Conservation (phyloP, 2,329 filamentous ascomycete genomes). For the Furcasterigmium furcatum region DNA sequence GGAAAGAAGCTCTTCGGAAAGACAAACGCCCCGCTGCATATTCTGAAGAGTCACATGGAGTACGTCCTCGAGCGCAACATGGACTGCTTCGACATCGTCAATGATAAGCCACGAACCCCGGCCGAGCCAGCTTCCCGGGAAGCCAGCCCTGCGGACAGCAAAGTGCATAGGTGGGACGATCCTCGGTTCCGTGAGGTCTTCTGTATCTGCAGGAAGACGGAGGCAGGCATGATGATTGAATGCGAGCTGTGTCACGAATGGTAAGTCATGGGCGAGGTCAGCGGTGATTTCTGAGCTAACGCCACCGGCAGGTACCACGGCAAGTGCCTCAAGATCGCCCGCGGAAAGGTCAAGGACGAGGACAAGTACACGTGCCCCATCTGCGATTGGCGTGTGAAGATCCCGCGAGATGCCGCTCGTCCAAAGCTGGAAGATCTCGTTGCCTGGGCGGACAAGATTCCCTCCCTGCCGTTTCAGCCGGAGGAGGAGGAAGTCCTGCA, state of each 20-base stretch:
- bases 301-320: slow-evolving; percentile 75
- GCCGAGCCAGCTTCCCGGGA: slow-evolving; percentile 91
- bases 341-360: slow-evolving; percentile 96
- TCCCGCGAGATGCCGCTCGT: slow-evolving; percentile 90
- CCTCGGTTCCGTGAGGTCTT: slow-evolving; percentile 76
- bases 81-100: slow-evolving; percentile 83
- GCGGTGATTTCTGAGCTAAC: neutral
- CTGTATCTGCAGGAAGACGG: slow-evolving; percentile 89
- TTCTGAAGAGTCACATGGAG: slow-evolving; percentile 90
- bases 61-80: slow-evolving; percentile 86
- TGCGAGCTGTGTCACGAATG: slow-evolving; percentile 98
- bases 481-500: slow-evolving; percentile 86
- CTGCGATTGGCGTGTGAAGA: slow-evolving; percentile 95
- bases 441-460: slow-evolving; percentile 80
- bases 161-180: slow-evolving; percentile 55
- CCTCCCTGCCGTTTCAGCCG: slow-evolving; percentile 82
- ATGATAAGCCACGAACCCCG: slow-evolving; percentile 82
- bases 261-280: too few species aligned
- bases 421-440: slow-evolving; percentile 91
- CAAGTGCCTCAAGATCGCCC: slow-evolving; percentile 95
- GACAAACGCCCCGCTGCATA: slow-evolving; percentile 94
- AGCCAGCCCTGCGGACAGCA: slow-evolving; percentile 52
- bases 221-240: slow-evolving; percentile 99
- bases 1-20: slow-evolving; percentile 98
- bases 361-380: slow-evolving; percentile 98